Evolutionary conservation across 306 rosid genomes (phyloP), one percentile per base, ranked within the genome.

Genomic region (Vigna angularis): DNA sequence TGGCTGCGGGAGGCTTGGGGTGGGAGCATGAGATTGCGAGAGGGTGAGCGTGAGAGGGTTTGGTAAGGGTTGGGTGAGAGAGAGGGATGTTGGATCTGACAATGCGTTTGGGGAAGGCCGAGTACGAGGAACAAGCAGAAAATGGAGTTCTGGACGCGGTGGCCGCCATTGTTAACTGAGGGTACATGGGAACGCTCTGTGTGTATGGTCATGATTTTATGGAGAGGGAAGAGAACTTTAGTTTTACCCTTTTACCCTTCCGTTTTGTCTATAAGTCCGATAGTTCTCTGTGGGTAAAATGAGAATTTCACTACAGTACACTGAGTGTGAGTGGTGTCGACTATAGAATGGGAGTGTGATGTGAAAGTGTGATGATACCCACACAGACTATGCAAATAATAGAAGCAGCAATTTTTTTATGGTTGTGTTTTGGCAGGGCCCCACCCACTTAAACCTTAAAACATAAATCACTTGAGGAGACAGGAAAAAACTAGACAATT

Each of bases 161-260:
- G 15, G 86, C 83, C 50, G 90, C 91, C 95, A 88, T 90, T 32
- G 73, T 5, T 4, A 3, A 3, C 4, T 22, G 45, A 10, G 58
- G 26, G 26, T 20, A 55, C 57, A 3, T 3, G 55, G 4, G 26
- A n/a, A 14, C 3, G 4, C 4, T 14, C 44, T 1, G 44, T 2
- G 20, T 34, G 38, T 18, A 5, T 66, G 53, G 17, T 17, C 4
- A 15, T 2, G 5, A 10, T 10, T n/a, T 9, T 17, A 7, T 20
- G 24, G 4, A 38, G 44, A 24, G 0, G n/a, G 1, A 16, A 4
- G 68, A 40, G 68, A 6, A 38, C 12, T 44, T 12, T 42, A 0
- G 6, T 42, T 36, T 32, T 66, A 4, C 22, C 52, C 3, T 66
- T 66, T 10, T 66, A 11, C 32, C 71, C 71, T 66, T 63, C 8